Conservation (phyloP, 176 grass and related monocot genomes). For the Oryza officinalis region DNA sequence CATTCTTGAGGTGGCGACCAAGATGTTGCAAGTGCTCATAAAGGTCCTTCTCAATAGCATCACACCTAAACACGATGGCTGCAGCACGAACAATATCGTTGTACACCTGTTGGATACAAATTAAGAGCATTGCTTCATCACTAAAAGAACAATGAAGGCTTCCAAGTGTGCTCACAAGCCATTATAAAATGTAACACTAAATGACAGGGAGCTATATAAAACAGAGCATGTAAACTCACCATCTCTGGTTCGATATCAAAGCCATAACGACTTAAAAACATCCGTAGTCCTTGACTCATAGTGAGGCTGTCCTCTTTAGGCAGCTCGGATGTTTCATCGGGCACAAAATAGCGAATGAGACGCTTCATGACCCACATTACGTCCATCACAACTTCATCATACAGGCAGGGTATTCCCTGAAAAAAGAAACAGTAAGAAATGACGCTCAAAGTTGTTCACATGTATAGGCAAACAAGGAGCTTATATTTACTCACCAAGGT, state of each 20-base stretch:
- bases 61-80: not conserved
- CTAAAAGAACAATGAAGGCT: constrained; percentile 2
- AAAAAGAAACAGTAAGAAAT: too few relatives aligned
- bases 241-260: constrained; percentile 30
- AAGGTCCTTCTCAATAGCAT: not conserved
- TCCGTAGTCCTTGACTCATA: not conserved
- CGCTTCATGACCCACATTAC: too few relatives aligned
- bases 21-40: not conserved
- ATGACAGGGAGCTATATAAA: not conserved
- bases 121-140: constrained; percentile 1
- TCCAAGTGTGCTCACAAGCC: not conserved
- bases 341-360: too few relatives aligned
- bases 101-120: constrained; percentile 17
- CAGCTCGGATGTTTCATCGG: too few relatives aligned
- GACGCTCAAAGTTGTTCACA: too few relatives aligned
- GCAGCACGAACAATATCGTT: constrained; percentile 1
- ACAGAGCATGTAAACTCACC: constrained; percentile 10
- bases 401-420: too few relatives aligned
- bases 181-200: not conserved
- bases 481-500: not conserved
- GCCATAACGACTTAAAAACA: constrained; percentile 2
- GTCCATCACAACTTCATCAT: too few relatives aligned
- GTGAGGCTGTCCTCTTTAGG: too few relatives aligned
- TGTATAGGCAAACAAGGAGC: too few relatives aligned
- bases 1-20: not conserved